A percentile compares a stretch with the other conserved stretches of the same genome.
These are phyloP conservation scores for Colletotrichum somersetense DNA, from an alignment of 2,329 filamentous ascomycete species.

Conservation along the genomic window DNA sequence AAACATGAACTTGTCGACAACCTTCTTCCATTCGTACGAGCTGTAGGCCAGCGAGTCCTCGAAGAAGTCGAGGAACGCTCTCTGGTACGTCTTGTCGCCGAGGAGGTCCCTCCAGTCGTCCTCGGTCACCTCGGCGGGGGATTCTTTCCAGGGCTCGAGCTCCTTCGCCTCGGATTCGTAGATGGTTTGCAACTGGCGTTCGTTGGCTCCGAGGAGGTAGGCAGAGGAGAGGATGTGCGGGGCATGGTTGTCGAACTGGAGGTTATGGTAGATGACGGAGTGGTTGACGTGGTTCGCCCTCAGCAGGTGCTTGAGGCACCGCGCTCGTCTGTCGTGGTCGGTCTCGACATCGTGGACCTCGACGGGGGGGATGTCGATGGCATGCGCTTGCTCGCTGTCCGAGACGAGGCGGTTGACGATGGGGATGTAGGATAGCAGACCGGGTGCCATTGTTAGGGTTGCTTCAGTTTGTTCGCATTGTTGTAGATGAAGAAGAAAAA, in stretches of 20 bases:
- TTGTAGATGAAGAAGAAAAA: neutral
- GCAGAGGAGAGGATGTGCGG: constrained; percentile 86
- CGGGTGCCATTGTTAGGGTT: constrained; percentile 46
- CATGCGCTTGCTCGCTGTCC: constrained; percentile 46
- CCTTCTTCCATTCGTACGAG: constrained; percentile 85
- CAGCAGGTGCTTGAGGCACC: constrained; percentile 90
- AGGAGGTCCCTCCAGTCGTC: constrained; percentile 90
- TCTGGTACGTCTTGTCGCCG: constrained; percentile 84
- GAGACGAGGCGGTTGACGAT: constrained; percentile 54
- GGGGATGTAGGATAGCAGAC: constrained; percentile 59
- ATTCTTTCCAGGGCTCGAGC: constrained; percentile 85
- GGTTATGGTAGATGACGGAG: constrained; percentile 82
- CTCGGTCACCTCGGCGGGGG: constrained; percentile 84
- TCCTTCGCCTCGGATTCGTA: constrained; percentile 82
- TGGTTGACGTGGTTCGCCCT: constrained; percentile 94
- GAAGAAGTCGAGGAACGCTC: constrained; percentile 94
- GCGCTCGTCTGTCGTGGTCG: constrained; percentile 79
- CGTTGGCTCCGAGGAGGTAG: constrained; percentile 84
- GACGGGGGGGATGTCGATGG: constrained; percentile 74
- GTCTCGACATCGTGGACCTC: constrained; percentile 85
- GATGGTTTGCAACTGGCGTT: constrained; percentile 79
- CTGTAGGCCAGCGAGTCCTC: constrained; percentile 86
- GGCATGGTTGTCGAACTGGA: constrained; percentile 84
- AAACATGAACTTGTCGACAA: constrained; percentile 83
- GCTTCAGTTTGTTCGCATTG: constrained; percentile 9